Evolutionary conservation across 1,284 basidiomycete species (phyloP), one percentile per base, ranked within the genome.

Genomic region (Schizophyllum commune): DNA sequence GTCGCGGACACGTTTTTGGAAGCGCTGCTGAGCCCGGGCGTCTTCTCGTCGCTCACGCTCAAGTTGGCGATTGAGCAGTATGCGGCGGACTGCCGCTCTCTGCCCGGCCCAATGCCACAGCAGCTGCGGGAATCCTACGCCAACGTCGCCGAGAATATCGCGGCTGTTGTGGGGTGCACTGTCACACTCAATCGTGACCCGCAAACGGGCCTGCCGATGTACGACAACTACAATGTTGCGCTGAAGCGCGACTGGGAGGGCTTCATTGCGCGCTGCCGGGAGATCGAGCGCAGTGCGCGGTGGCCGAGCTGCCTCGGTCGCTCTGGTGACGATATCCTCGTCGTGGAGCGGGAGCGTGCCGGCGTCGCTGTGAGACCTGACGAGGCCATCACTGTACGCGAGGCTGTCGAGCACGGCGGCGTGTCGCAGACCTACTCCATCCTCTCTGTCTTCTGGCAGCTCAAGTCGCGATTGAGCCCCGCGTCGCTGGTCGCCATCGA

Each of bases 181-280:
- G 86, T 96, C 32, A 80, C 79, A 60, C 79, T 95, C 52, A 82
- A 84, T 65, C 82, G 82, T 51, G 90, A 92, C 68, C 79, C 86
- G 0, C 84, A 86, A 64, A 94, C 91, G 0, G 94, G 94, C 9
- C 87, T 88, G 20, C 79, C 86, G 51, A 85, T 91, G 63, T 81
- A 94, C 66, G 84, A 85, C 57, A 85, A 85, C 59, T 95, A 92
- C 71, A 89, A 91, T 83, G 89, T 84, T 67, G 85, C 88, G 0
- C 75, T 96, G 65, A 95, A 93, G 72, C 78, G 91, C 52, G 93
- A 97, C 68, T 97, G 94, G 93, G 90, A 96, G 68, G 92, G 94
- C 1, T 92, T 96, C 69, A 86, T 96, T 65, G 89, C 94, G 13
- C 83, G 92, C 53, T 93, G 92, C 67, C 84, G 91, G 61, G 92